A percentile compares a stretch with the other conserved stretches of the same genome.
Conservation (phyloP, 495 filamentous ascomycete species). For the Lasiosphaeriaceae sp. region DNA sequence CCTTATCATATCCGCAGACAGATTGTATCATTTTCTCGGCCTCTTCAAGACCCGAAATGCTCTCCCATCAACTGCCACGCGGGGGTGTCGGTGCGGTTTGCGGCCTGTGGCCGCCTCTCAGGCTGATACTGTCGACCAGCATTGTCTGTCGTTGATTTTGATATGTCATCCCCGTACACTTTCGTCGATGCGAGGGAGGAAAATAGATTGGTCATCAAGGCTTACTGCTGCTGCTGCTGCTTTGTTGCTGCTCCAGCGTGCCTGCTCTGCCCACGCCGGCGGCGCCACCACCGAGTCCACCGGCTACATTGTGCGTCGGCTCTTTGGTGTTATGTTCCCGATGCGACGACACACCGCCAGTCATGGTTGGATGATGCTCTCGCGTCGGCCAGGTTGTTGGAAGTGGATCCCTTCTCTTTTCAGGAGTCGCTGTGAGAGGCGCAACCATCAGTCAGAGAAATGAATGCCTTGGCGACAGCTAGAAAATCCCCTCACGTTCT, state of each 20-base stretch:
- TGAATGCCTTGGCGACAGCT: not conserved
- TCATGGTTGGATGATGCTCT: constrained; percentile 10
- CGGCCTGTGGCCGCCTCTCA: not conserved
- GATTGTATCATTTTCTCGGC: too few relatives aligned
- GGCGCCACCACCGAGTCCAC: too few relatives aligned
- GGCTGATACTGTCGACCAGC: not conserved
- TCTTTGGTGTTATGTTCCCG: not conserved
- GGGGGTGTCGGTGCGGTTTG: not conserved
- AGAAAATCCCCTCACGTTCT: constrained; percentile 10
- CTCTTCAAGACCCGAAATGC: not conserved
- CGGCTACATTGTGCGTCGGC: not conserved
- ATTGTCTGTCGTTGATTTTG: not conserved
- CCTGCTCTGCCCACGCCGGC: not conserved
- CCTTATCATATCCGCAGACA: too few relatives aligned
- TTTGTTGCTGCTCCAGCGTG: not conserved
- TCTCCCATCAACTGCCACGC: not conserved
- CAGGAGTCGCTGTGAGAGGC: not conserved
- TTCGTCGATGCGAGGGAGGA: not conserved
- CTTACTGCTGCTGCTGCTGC: not conserved
- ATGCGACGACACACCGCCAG: constrained; percentile 1
- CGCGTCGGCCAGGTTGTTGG: constrained; percentile 6
- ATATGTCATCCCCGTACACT: not conserved
- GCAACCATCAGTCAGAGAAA: not conserved
- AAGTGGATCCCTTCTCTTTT: constrained; percentile 6
- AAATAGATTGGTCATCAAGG: not conserved